These are phyloP conservation scores for Lunularia cruciata DNA, from an alignment of 225 moss, liverwort and hornwort species.

Conservation along the genomic window DNA sequence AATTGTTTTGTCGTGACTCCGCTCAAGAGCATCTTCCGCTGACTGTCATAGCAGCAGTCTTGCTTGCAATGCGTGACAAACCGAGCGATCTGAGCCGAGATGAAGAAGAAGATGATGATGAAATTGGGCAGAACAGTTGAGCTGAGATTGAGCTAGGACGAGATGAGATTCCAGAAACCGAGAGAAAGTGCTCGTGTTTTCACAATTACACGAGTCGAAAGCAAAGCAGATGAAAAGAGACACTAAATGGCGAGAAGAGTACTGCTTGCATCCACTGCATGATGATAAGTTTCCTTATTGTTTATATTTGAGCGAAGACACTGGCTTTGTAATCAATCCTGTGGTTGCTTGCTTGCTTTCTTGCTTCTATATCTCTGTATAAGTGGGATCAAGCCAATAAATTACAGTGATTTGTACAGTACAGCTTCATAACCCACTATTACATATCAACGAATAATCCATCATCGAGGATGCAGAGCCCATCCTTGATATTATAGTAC, in stretches of 20 bases:
- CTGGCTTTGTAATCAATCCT: neutral
- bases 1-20: no score
- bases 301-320: neutral
- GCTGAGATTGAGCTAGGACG: neutral
- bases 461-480: neutral
- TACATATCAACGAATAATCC: neutral
- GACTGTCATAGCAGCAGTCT: no score
- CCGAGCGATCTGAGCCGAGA: no score
- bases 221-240: neutral
- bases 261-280: neutral
- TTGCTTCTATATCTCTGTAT: neutral
- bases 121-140: no score
- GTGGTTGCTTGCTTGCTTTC: no score
- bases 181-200: neutral
- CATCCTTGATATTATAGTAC: slow-evolving; percentile 11
- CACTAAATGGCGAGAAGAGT: neutral
- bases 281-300: neutral
- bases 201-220: no score
- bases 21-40: no score
- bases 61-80: no score
- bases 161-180: neutral
- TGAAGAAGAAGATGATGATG: no score
- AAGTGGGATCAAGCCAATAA: slow-evolving; percentile 10
- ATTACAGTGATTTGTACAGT: slow-evolving; percentile 15
- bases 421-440: neutral